Evolutionary conservation across 2,329 filamentous ascomycete species (phyloP), one percentile per base, ranked within the genome.

Genomic region (Claviceps sp.): DNA sequence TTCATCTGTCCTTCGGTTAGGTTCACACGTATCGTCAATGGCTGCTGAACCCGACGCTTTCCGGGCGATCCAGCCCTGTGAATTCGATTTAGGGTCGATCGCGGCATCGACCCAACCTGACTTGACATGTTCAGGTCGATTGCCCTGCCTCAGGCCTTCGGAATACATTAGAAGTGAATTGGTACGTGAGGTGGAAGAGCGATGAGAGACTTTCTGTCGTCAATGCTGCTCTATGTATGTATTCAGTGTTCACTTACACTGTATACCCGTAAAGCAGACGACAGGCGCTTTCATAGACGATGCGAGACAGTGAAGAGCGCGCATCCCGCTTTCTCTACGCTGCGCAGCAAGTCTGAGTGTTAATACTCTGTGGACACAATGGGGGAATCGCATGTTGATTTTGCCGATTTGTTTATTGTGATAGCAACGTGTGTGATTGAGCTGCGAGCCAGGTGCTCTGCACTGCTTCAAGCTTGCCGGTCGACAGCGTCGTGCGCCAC

Each of bases 1-100:
- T 75, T 69, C 65, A 76, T 69, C 54, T 76, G 71, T 0, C 66
- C 68, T 45, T 75, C 71, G 4, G 72, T 76, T 51, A 76, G 56
- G 54, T 73, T 74, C 57, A 76, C 66, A 23, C 72, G 70, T 34
- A 76, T 67, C 40, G 72, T 68, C 20, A 76, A 62, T 2, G 68
- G 68, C 45, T 71, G 66, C 20, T 68, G 64, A 17, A 57, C 51
- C 20, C 59, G 58, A 2, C 64, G 62, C 50, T 67, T 65, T 40
- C 59, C 62, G 4, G 64, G 66, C 4, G 71, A 69, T 26, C 17
- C 22, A 16, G 34, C 23, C 45, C 14, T 37, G 29, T 2, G 62
- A 60, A 2, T 68, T 68, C 17, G 45, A 46, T 61, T 63, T 40
- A 68, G 60, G 5, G 16, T 37, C 14, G 29, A 37, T 22, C 39